phyloP scores from a whole-genome alignment of 2,329 filamentous ascomycete genomes.

The Verticillium isaacii region DNA sequence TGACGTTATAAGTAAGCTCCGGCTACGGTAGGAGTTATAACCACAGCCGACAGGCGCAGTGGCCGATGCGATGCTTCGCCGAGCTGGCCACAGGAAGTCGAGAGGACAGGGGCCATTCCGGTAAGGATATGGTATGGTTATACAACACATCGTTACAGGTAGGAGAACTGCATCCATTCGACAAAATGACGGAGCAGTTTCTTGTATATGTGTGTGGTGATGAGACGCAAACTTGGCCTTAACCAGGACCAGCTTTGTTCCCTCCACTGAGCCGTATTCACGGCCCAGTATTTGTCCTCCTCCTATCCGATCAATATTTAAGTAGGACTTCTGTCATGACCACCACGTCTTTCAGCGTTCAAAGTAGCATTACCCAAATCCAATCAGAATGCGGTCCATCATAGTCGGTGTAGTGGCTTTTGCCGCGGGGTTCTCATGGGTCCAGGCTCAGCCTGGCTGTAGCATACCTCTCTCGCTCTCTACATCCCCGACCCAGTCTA shows the following conservation, averaged over 20 bases:
- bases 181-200: background rate
- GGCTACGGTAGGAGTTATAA: background rate
- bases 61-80: background rate
- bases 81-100: background rate
- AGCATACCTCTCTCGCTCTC: no score
- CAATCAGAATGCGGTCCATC: no score
- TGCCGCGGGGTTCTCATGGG: no score
- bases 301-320: background rate
- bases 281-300: background rate
- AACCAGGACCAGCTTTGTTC: background rate
- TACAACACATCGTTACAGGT: background rate
- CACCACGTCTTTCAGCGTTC: no score
- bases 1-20: background rate
- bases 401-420: no score
- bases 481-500: no score
- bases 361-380: no score
- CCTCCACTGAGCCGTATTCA: background rate
- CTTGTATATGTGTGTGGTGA: background rate
- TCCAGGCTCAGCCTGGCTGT: no score
- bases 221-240: background rate
- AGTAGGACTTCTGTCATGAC: no score
- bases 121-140: background rate
- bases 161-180: background rate
- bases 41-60: background rate
- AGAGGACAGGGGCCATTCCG: background rate